Percentiles rank a stretch among this genome's conserved stretches.
Evolutionary conservation across 805 yeast species (phyloP).

Genomic region (Kodamaea kaohsiungensis): DNA sequence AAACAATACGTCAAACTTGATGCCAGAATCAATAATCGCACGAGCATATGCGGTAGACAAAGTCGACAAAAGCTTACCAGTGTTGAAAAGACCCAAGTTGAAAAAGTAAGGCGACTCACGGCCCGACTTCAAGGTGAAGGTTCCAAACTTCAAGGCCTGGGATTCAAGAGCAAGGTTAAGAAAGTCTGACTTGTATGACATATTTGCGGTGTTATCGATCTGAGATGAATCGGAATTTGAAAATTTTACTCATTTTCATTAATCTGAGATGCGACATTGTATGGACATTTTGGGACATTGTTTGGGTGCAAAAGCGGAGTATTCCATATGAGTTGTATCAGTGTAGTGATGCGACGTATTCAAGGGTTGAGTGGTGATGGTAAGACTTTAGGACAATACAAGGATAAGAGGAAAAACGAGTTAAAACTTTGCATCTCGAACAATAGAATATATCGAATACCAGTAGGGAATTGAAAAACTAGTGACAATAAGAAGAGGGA

Average conservation of each 20-base stretch:
- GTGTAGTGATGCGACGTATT: no score
- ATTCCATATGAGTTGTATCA: no score
- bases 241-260: neutral
- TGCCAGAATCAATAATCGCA: constrained; percentile 76
- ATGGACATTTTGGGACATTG: neutral
- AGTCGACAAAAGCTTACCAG: constrained; percentile 75
- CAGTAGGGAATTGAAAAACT: no score
- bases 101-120: constrained; percentile 95
- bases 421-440: no score
- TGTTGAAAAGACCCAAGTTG: constrained; percentile 86
- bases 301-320: constrained; percentile 1
- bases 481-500: no score
- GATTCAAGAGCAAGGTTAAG: constrained; percentile 80
- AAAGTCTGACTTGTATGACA: constrained; percentile 60
- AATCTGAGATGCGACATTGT: neutral
- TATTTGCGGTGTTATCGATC: constrained; percentile 1
- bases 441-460: no score
- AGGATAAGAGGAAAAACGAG: no score
- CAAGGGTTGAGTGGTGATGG: no score
- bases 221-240: neutral
- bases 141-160: constrained; percentile 83
- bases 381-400: neutral
- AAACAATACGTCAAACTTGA: constrained; percentile 86
- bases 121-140: constrained; percentile 88
- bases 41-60: constrained; percentile 88